phyloP scores from a whole-genome alignment of 2,329 filamentous ascomycete genomes.

The Botryotinia convoluta region DNA sequence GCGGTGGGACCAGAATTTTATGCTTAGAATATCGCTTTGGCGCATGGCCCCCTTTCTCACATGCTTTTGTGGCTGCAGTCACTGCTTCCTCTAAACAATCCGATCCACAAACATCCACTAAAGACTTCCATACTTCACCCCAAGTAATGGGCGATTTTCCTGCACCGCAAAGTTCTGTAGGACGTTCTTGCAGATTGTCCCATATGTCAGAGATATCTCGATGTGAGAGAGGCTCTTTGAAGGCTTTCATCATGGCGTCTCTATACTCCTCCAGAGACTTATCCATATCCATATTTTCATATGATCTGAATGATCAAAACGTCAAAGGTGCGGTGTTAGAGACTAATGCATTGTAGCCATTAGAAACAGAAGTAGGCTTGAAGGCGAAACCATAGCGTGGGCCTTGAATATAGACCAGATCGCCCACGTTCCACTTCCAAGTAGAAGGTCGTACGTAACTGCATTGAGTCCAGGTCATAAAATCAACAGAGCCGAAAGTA shows the following conservation, averaged over 20 bases:
- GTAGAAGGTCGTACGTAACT: no score
- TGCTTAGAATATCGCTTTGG: not conserved
- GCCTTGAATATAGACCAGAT: no score
- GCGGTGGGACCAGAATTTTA: not conserved
- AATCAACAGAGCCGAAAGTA: no score
- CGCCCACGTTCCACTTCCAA: no score
- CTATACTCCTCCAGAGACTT: not conserved
- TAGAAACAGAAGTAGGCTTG: not conserved
- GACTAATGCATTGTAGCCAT: not conserved
- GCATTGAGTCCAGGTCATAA: no score
- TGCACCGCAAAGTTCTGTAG: not conserved
- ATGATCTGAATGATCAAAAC: not conserved
- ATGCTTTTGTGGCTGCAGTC: not conserved
- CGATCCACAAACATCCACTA: not conserved
- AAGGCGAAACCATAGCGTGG: no score
- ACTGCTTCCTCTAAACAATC: not conserved
- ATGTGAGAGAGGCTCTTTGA: not conserved
- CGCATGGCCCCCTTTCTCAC: not conserved
- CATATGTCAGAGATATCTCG: conserved; percentile 1
- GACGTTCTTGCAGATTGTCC: not conserved
- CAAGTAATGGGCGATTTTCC: not conserved
- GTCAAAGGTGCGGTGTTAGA: not conserved
- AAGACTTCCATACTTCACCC: not conserved
- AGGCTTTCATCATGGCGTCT: not conserved
- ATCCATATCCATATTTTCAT: not conserved